These are phyloP conservation scores for Fusarium globosum DNA, from an alignment of 2,329 filamentous ascomycete species.

Conservation along the genomic window DNA sequence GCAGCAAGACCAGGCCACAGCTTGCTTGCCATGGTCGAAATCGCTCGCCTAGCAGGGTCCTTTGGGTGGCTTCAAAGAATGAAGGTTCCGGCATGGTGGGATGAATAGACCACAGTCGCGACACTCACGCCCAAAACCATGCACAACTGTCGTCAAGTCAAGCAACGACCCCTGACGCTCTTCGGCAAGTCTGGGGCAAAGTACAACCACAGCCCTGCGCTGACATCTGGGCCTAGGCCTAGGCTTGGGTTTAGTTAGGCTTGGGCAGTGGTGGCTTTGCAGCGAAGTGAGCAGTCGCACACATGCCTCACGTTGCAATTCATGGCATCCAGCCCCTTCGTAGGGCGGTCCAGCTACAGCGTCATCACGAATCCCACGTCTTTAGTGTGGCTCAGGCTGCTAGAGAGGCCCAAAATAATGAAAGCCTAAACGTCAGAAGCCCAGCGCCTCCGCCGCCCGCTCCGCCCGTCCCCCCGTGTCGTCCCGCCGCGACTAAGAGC, in stretches of 20 bases:
- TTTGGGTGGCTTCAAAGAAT: constrained; percentile 29
- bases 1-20: constrained; percentile 17
- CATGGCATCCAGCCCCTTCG: constrained; percentile 35
- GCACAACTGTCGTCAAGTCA: constrained; percentile 38
- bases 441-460: constrained; percentile 35
- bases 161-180: constrained; percentile 35
- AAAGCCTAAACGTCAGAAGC: constrained; percentile 34
- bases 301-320: constrained; percentile 19
- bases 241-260: constrained; percentile 20
- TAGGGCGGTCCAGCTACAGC: constrained; percentile 34
- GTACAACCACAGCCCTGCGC: constrained; percentile 42
- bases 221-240: constrained; percentile 34
- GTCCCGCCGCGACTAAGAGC: constrained; percentile 37
- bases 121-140: constrained; percentile 26
- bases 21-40: constrained; percentile 17
- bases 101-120: constrained; percentile 29
- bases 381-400: constrained; percentile 40
- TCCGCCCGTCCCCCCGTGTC: constrained; percentile 37
- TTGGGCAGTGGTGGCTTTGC: constrained; percentile 38
- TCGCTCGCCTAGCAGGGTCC: constrained; percentile 29
- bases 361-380: constrained; percentile 32
- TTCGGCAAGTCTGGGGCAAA: constrained; percentile 41
- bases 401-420: constrained; percentile 33
- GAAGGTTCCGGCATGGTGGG: constrained; percentile 27
- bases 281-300: constrained; percentile 39